These are phyloP conservation scores for Evansstolkia leycettana DNA, from an alignment of 495 filamentous ascomycete species.

Conservation along the genomic window DNA sequence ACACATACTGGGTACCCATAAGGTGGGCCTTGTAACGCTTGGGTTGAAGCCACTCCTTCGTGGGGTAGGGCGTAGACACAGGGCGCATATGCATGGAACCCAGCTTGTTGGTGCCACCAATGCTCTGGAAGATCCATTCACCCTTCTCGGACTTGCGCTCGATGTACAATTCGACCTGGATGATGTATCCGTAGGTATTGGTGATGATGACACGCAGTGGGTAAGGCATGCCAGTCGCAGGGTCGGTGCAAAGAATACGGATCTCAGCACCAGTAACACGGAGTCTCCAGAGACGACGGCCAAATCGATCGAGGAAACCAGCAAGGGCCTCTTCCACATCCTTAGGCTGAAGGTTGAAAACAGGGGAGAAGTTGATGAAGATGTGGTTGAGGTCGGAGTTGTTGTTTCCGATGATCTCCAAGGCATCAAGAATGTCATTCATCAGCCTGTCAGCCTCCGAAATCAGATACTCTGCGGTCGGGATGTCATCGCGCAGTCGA, in stretches of 20 bases:
- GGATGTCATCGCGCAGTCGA: conserved; percentile 89
- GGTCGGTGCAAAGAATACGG: conserved; percentile 93
- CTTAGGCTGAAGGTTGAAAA: conserved; percentile 80
- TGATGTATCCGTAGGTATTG: conserved; percentile 98
- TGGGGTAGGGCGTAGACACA: conserved; percentile 86
- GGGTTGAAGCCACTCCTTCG: conserved; percentile 96
- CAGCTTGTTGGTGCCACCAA: conserved; percentile 87
- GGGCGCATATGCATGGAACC: conserved; percentile 90
- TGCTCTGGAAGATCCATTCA: conserved; percentile 96
- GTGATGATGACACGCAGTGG: conserved; percentile 93
- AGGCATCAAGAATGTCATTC: conserved; percentile 92
- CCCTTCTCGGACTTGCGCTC: conserved; percentile 96
- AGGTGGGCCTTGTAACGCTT: conserved; percentile 98
- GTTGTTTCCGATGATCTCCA: conserved; percentile 98
- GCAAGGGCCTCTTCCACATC: conserved; percentile 91
- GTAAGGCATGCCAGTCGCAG: conserved; percentile 70
- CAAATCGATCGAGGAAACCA: conserved; percentile 93
- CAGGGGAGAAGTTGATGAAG: conserved; percentile 96
- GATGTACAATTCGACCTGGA: conserved; percentile 93
- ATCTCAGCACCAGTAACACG: conserved; percentile 97
- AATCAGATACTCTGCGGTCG: conserved; percentile 93
- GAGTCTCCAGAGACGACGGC: conserved; percentile 87
- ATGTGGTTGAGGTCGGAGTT: conserved; percentile 99
- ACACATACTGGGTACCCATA: conserved; percentile 98
- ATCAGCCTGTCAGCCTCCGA: conserved; percentile 93